Evolutionary conservation across 768 basidiomycete species (phyloP), one percentile per base, ranked within the genome.

Genomic region (Gautieria morchelliformis): DNA sequence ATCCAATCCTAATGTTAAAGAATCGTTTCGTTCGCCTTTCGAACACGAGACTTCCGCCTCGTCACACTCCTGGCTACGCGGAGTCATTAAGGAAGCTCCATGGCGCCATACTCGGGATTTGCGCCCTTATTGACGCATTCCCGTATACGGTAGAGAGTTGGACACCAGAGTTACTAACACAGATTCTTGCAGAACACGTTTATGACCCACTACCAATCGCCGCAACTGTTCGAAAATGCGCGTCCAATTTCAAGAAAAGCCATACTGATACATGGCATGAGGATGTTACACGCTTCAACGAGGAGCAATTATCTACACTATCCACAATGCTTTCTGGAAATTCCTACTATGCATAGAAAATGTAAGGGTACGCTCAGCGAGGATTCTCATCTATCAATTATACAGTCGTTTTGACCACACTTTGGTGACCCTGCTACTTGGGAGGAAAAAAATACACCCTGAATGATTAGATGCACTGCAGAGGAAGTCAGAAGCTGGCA

Each of bases 91-190:
- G 90, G 27, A 81, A 86, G 65, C 80, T 89, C 22, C 93, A 96
- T 69, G 89, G 90, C 24, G 93, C 93, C 1, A 88, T 98, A 58
- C 77, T 98, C 49, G 95, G 95, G n/a, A 84, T 94, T 45, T 91
- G 90, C 62, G 91, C 95, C 5, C 74, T 98, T 33, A 82, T 98
- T 35, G 90, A 94, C 64, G 94, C 93, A 58, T 95, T 89, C 68
- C 95, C 95, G 0, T 96, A 96, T 71, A 93, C 93, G 1, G 87
- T 97, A 14, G 95, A 95, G 65, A 83, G 84, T 61, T 98, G 93
- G 87, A 85, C 95, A 80, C 90, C 93, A 0, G 82, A 84, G 48
- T 77, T 96, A 45, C 72, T 94, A 60, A 85, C 88, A 40, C 84
- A 80, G 59, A 78, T 89, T 19, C 74, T 93, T 56, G 85, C 84